These are phyloP conservation scores for Podila epicladia DNA, from an alignment of 192 early-diverging fungal genomes.

Conservation along the genomic window DNA sequence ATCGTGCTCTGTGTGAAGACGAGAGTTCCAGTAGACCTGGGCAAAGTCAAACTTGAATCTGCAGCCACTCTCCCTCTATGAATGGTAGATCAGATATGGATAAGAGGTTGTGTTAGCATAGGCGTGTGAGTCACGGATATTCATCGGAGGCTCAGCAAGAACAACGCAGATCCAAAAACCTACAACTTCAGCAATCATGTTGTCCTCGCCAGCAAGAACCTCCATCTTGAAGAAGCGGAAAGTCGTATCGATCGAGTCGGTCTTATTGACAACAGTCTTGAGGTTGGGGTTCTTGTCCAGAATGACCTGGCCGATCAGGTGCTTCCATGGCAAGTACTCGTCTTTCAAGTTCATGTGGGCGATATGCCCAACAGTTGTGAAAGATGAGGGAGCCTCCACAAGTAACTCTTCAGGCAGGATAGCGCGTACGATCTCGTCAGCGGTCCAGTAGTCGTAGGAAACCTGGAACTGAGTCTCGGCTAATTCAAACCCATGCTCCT, in stretches of 20 bases:
- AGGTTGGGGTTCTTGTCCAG: slow-evolving; percentile 94
- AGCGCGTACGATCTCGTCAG: slow-evolving; percentile 91
- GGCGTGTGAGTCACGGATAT: too few species aligned
- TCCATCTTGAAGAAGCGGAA: slow-evolving; percentile 99
- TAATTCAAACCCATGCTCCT: slow-evolving; percentile 59
- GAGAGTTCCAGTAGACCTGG: slow-evolving; percentile 99
- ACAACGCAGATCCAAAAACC: slow-evolving; percentile 9
- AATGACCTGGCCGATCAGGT: slow-evolving; percentile 93
- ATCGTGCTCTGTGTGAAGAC: slow-evolving; percentile 94
- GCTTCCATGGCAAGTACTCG: slow-evolving; percentile 89
- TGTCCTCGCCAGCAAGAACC: slow-evolving; percentile 86
- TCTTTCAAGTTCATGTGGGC: slow-evolving; percentile 97
- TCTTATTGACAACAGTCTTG: slow-evolving; percentile 96
- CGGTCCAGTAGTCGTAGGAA: slow-evolving; percentile 90
- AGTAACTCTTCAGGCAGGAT: slow-evolving; percentile 80
- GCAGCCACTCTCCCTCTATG: slow-evolving; percentile 89
- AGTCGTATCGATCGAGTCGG: slow-evolving; percentile 92
- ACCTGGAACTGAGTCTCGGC: slow-evolving; percentile 67
- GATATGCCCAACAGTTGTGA: slow-evolving; percentile 92
- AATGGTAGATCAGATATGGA: neutral
- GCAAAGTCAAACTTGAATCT: slow-evolving; percentile 94
- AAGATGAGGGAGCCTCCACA: slow-evolving; percentile 86
- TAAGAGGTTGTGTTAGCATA: too few species aligned
- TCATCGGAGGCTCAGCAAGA: too few species aligned
- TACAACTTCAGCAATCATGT: slow-evolving; percentile 90